Evolutionary conservation across 306 rosid genomes (phyloP), one percentile per base, ranked within the genome.

Genomic region (Quercus robur): DNA sequence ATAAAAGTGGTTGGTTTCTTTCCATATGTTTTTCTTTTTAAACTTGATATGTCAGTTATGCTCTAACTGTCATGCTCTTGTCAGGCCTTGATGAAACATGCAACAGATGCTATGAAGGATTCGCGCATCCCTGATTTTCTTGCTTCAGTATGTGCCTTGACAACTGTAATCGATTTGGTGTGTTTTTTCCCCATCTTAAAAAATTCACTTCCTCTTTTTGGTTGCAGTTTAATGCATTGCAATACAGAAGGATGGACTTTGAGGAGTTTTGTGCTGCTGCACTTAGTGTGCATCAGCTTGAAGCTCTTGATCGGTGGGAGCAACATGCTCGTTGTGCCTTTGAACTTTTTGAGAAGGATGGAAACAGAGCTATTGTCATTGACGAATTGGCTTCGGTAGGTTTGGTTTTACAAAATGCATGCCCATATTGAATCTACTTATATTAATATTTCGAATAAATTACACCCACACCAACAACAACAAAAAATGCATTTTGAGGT

Each of bases 301-400:
- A 94, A 88, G 92, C 87, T 54, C 91, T 89, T 73, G 89, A 87
- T 44, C 87, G 80, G 57, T 92, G 98, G 97, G 98, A 92, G 86
- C 94, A 94, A 81, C 98, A 89, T 81, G 97, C 97, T 58, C 90
- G 97, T 56, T 79, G 86, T 84, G 98, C 94, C 80, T 92, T 88
- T 68, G 97, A 94, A 77, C 83, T 84, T 79, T 91, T 92, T 77
- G 98, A 94, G 79, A 91, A 89, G 81, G 93, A 91, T 68, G 97
- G 97, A 63, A 94, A 91, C 83, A 84, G 97, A 74, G 89, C 98
- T 51, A 91, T 94, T 74, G 84, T 94, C 77, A 92, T 92, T 56
- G 97, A 91, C 82, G 97, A 94, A 82, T 92, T 92, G 57, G 97
- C 98, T 86, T 87, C 98, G 89, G 98, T 94, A 91, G 8, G 98